Evolutionary conservation across 1,284 basidiomycete species (phyloP).

Genomic region (Caloboletus inedulis): DNA sequence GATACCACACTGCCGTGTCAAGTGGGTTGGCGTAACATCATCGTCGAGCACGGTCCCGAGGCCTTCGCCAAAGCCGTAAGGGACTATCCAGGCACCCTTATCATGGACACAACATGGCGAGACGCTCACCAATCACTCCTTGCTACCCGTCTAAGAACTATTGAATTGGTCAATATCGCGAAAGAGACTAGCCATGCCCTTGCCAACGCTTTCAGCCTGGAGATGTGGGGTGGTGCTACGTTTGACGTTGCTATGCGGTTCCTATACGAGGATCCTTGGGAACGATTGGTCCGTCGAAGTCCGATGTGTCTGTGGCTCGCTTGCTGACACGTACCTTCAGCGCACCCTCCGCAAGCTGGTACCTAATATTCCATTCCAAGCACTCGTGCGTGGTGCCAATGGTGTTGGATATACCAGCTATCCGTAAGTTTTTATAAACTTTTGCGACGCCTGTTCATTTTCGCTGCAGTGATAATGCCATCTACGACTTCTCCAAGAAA

Average conservation of each 20-base stretch:
- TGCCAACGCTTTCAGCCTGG: slow-evolving; percentile 93
- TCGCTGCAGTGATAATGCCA: slow-evolving; percentile 85
- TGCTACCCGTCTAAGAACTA: slow-evolving; percentile 93
- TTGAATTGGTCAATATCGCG: slow-evolving; percentile 98
- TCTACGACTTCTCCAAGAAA: slow-evolving; percentile 98
- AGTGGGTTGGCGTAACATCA: slow-evolving; percentile 97
- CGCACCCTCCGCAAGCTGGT: slow-evolving; percentile 93
- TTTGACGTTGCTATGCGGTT: slow-evolving; percentile 99
- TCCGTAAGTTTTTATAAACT: slow-evolving; percentile 59
- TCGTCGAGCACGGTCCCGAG: slow-evolving; percentile 96
- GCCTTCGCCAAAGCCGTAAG: slow-evolving; percentile 98
- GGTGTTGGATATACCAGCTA: slow-evolving; percentile 99
- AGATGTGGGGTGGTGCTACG: slow-evolving; percentile 99
- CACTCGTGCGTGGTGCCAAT: slow-evolving; percentile 97
- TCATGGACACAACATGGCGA: slow-evolving; percentile 99
- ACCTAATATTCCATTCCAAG: slow-evolving; percentile 98
- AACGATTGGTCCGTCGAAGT: slow-evolving; percentile 70
- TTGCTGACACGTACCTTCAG: slow-evolving; percentile 37
- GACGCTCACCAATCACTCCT: slow-evolving; percentile 98
- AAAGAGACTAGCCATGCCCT: slow-evolving; percentile 96
- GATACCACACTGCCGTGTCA: slow-evolving; percentile 84
- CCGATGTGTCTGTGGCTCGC: not conserved
- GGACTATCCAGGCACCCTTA: slow-evolving; percentile 91
- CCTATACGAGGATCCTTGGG: slow-evolving; percentile 99
- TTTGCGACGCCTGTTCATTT: slow-evolving; percentile 10